A percentile compares a stretch with the other conserved stretches of the same genome.
Evolutionary conservation across 257 asterid species (phyloP).

Genomic region (Phtheirospermum japonicum): DNA sequence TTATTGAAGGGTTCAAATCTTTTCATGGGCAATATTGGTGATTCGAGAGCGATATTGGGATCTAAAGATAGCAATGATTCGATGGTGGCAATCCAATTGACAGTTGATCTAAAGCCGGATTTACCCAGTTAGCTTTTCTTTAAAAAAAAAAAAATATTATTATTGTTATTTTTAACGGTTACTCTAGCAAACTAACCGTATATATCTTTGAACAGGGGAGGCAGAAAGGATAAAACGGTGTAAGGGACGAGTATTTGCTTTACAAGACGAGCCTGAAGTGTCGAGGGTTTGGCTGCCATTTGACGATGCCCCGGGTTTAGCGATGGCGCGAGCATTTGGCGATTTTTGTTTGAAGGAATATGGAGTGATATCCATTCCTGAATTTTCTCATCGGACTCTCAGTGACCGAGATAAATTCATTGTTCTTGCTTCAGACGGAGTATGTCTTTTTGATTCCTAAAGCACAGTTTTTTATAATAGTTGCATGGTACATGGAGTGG

Average conservation of each 20-base stretch:
- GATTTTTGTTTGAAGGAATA: slow-evolving; percentile 97
- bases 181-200: neutral
- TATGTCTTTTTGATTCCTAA: slow-evolving; percentile 31
- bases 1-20: slow-evolving; percentile 72
- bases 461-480: too few species aligned
- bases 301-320: slow-evolving; percentile 98
- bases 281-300: slow-evolving; percentile 97
- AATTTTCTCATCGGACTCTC: slow-evolving; percentile 74
- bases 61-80: slow-evolving; percentile 69
- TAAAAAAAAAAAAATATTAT: too few species aligned
- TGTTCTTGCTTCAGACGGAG: slow-evolving; percentile 99
- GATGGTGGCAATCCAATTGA: slow-evolving; percentile 80
- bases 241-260: slow-evolving; percentile 92
- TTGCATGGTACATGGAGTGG: too few species aligned
- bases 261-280: slow-evolving; percentile 99
- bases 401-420: slow-evolving; percentile 71
- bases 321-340: slow-evolving; percentile 99
- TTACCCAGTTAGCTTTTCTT: slow-evolving; percentile 73
- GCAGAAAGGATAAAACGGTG: slow-evolving; percentile 96
- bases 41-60: slow-evolving; percentile 93
- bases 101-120: slow-evolving; percentile 98
- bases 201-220: slow-evolving; percentile 54
- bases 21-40: slow-evolving; percentile 86
- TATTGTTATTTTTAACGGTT: too few species aligned
- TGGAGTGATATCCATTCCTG: slow-evolving; percentile 96